Evolutionary conservation across 441 rosid species (phyloP), one percentile per base, ranked within the genome.

Genomic region (Pelargonium australe): DNA sequence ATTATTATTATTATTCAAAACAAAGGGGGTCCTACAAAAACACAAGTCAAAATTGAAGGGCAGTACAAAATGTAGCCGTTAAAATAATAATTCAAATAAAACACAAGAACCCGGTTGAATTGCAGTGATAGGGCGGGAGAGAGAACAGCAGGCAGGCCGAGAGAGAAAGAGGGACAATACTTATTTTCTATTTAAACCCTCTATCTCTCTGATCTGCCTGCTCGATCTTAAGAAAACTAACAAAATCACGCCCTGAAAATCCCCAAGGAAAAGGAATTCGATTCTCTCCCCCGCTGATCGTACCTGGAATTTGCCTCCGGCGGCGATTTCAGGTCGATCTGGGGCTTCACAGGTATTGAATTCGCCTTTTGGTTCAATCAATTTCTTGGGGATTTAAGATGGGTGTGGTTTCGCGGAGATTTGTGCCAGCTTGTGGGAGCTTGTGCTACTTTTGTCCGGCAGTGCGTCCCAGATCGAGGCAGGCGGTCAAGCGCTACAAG

Each of bases 401-500:
- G 89, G 82, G 86, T 10, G 79, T 78, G 12, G 76, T 89, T 0
- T 81, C 91, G 2, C 77, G 87, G 66, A 74, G 68, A 17, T 81
- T 85, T 8, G 77, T 83, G 76, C 94, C 91, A 11, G 87, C 75
- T 0, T 85, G 89, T 51, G 95, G 76, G 75, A 81, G 77, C 68
- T 60, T 87, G 47, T 87, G 92, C 73, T 85, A 79, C 80, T 85
- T 82, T 71, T 83, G 92, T 70, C 92, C 94, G 2, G 71, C 89
- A 11, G 78, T 90, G 71, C 82, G 90, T 0, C 78, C 89, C 7
- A 85, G 94, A 80, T 90, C 96, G 28, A 82, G 92, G 78, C 92
- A 88, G 67, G 94, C 94, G 7, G 84, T 88, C 16, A 86, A 84
- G 71, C 84, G 96, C 67, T 88, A 86, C 82, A 88, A 90, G 80